These are phyloP conservation scores for Spiraea crenata DNA, from an alignment of 331 rosid species.

Conservation along the genomic window DNA sequence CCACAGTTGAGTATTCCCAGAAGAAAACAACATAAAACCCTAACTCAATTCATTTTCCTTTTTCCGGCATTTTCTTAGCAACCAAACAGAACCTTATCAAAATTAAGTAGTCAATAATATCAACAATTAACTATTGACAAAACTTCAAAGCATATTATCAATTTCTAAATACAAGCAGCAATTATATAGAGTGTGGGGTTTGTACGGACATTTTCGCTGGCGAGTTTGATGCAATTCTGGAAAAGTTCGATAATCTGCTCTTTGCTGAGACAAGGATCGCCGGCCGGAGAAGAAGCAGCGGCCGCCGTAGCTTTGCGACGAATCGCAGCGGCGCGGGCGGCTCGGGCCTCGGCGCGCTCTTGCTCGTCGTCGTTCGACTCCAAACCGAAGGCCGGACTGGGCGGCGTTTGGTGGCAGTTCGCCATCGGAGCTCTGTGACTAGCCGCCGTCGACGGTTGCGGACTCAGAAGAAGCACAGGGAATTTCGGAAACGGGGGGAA, in stretches of 20 bases:
- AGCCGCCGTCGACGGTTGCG: background rate
- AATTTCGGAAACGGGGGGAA: background rate
- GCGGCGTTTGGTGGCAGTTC: constrained; percentile 60
- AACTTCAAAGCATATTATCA: background rate
- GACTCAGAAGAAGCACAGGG: background rate
- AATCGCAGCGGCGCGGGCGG: constrained; percentile 75
- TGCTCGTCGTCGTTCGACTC: constrained; percentile 83
- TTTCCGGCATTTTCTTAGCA: constrained; percentile 3
- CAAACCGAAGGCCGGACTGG: constrained; percentile 54
- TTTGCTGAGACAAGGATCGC: constrained; percentile 53
- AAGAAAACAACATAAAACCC: background rate
- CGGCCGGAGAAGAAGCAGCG: background rate
- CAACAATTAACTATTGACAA: background rate
- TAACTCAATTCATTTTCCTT: background rate
- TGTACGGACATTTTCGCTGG: constrained; percentile 77
- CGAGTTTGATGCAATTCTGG: constrained; percentile 91
- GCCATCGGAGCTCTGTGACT: constrained; percentile 42
- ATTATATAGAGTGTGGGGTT: background rate
- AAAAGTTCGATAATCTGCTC: constrained; percentile 79
- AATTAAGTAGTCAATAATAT: background rate
- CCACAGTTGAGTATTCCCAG: background rate
- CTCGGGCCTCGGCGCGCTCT: constrained; percentile 89
- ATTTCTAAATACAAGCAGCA: background rate
- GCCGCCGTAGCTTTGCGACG: constrained; percentile 29
- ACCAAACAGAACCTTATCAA: background rate